Percentiles rank a stretch among this genome's conserved stretches.
phyloP scores from a whole-genome alignment of 2,329 filamentous ascomycete species.

The Colletotrichum sp. region DNA sequence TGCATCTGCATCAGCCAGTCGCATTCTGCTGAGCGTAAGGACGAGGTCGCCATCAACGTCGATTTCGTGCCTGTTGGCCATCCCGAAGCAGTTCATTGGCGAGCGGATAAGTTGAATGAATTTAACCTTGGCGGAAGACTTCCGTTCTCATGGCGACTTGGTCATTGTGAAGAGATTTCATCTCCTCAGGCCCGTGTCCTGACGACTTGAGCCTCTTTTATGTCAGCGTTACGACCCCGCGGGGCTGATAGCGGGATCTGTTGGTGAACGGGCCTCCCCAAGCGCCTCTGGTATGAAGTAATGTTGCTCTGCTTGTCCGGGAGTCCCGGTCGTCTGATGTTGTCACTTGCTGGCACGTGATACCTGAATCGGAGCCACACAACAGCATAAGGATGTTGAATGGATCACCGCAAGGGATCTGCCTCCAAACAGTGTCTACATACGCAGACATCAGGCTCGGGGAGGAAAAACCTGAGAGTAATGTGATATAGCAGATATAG shows the following conservation, averaged over 20 bases:
- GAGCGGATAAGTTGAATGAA: background rate
- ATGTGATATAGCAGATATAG: background rate
- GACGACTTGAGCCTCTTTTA: background rate
- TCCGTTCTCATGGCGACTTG: background rate
- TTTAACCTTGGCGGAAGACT: background rate
- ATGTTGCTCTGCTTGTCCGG: background rate
- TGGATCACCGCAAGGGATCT: background rate
- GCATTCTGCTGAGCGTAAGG: slow-evolving; percentile 1
- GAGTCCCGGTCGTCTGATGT: background rate
- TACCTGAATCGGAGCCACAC: background rate
- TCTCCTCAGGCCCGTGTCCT: background rate
- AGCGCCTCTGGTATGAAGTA: background rate
- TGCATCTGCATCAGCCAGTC: background rate
- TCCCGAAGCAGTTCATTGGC: background rate
- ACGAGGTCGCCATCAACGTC: slow-evolving; percentile 21
- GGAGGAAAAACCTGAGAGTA: background rate
- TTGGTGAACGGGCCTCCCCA: background rate
- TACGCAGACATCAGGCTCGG: background rate
- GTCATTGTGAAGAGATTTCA: background rate
- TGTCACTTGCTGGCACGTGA: background rate
- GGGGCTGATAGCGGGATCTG: background rate
- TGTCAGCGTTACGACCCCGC: background rate
- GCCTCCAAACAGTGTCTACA: background rate
- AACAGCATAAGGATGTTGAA: background rate
- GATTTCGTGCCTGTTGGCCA: background rate